Conservation (phyloP, 2,329 filamentous ascomycete species). For the Cryphonectria radicalis region DNA sequence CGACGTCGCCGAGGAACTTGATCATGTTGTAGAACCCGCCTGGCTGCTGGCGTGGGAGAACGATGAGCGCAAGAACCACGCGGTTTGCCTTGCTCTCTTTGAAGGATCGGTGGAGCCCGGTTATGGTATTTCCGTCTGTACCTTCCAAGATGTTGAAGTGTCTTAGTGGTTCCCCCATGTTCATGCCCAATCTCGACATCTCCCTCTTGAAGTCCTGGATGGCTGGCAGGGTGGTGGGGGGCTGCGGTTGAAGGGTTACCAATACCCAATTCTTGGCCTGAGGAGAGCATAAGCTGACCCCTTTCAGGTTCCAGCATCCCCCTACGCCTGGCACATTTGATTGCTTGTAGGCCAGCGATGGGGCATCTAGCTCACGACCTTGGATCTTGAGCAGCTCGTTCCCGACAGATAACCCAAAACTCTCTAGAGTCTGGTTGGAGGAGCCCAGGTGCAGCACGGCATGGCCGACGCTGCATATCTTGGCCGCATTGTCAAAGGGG, state of each 20-base stretch:
- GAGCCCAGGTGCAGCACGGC: not conserved
- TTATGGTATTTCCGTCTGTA: conserved; percentile 51
- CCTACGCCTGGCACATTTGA: not conserved
- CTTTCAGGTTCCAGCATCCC: not conserved
- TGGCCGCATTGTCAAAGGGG: conserved; percentile 69
- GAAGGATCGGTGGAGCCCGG: not conserved
- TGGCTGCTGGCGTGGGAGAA: conserved; percentile 45
- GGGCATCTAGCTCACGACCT: conserved; percentile 52
- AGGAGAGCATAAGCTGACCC: not conserved
- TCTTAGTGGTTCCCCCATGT: not conserved
- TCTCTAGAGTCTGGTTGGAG: conserved; percentile 5
- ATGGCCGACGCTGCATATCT: conserved; percentile 50
- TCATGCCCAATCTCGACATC: not conserved
- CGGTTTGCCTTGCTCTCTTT: not conserved
- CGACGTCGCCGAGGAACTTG: conserved; percentile 71
- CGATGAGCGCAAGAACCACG: conserved; percentile 65
- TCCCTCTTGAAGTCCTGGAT: not conserved
- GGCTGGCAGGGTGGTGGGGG: not conserved
- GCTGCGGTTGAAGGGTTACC: not conserved
- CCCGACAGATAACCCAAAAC: conserved; percentile 68
- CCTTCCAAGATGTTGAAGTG: not conserved
- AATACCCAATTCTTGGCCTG: not conserved
- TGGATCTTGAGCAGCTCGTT: conserved; percentile 70
- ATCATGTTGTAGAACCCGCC: conserved; percentile 63
- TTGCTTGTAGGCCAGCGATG: not conserved